A percentile compares a stretch with the other conserved stretches of the same genome.
Conservation (phyloP, 176 grass and related monocot species). For the Ananas comosus region DNA sequence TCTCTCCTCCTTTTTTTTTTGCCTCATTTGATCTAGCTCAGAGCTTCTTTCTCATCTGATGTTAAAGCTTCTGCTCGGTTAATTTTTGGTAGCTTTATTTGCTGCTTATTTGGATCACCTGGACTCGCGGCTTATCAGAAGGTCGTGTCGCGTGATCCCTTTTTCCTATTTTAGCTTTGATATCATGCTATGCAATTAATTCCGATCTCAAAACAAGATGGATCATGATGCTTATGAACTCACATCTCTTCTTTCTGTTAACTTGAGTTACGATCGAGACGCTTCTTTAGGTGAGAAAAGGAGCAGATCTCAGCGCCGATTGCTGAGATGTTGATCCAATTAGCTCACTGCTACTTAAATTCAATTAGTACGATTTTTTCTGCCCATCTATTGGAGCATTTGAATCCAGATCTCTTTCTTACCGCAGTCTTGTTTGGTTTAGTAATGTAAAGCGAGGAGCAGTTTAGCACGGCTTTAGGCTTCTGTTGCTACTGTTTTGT, state of each 20-base stretch:
- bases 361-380: neutral
- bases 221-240: neutral
- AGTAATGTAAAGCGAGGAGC: neutral
- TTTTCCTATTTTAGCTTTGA: constrained; percentile 1
- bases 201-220: no score
- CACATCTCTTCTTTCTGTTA: neutral
- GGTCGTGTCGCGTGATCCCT: neutral
- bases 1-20: neutral
- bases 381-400: neutral
- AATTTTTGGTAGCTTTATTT: neutral
- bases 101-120: neutral
- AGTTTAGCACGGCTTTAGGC: neutral
- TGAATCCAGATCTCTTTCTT: neutral
- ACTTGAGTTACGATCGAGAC: neutral
- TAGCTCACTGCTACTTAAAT: neutral
- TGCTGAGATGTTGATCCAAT: neutral
- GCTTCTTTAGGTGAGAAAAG: neutral
- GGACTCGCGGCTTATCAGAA: neutral
- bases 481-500: neutral
- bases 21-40: neutral
- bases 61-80: neutral
- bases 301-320: neutral
- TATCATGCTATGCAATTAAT: neutral
- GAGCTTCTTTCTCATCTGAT: neutral
- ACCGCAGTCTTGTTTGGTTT: neutral